Evolutionary conservation across 345 rosid species (phyloP).

Genomic region (Linum trigynum): DNA sequence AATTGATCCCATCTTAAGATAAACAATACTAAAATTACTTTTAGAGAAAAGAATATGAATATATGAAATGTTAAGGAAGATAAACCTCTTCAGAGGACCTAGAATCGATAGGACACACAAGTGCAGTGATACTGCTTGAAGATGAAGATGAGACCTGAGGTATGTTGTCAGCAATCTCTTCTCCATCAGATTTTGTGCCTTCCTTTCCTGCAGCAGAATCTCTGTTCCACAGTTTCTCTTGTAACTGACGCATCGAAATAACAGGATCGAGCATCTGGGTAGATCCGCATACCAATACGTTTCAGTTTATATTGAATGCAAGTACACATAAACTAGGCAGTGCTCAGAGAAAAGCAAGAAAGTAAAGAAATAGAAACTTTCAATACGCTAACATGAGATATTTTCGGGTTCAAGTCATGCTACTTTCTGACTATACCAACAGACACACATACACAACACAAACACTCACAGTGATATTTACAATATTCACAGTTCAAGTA

Average conservation of each 20-base stretch:
- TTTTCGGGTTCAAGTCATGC: neutral
- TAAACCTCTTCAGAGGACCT: constrained; percentile 26
- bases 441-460: neutral
- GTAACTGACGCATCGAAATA: constrained; percentile 23
- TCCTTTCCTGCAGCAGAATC: constrained; percentile 8
- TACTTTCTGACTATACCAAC: neutral
- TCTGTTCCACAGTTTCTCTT: constrained; percentile 20
- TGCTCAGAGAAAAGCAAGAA: too few species aligned
- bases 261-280: constrained; percentile 48
- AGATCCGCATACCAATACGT: too few species aligned
- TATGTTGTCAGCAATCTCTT: constrained; percentile 18
- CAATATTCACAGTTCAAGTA: neutral
- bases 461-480: neutral
- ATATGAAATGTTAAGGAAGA: neutral
- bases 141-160: constrained; percentile 21
- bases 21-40: too few species aligned
- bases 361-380: too few species aligned
- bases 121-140: constrained; percentile 9
- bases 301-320: too few species aligned
- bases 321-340: too few species aligned
- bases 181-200: constrained; percentile 10
- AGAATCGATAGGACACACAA: constrained; percentile 13
- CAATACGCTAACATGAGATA: neutral
- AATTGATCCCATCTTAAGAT: too few species aligned
- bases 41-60: too few species aligned